Evolutionary conservation across 169 alveolate species (phyloP).

Genomic region (Eimeria brunetti): DNA sequence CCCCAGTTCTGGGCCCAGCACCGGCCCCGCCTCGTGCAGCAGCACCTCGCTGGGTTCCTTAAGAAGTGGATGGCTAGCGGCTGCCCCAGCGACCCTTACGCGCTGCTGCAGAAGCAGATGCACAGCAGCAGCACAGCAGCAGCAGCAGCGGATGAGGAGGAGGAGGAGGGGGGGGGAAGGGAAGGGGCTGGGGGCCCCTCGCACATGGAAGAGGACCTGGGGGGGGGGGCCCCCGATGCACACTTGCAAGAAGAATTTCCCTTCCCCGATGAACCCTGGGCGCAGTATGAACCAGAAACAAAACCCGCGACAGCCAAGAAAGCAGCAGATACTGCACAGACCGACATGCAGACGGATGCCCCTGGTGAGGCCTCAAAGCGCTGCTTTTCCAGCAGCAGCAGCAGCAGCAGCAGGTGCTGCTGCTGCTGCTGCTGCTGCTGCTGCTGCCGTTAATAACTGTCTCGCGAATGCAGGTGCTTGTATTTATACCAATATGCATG

Average conservation of each 20-base stretch:
- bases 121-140: neutral
- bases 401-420: neutral
- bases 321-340: neutral
- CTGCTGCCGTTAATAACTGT: neutral
- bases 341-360: neutral
- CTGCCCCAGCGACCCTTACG: slow-evolving; percentile 9
- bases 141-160: neutral
- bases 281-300: neutral
- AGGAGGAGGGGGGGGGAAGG: too few species aligned
- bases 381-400: neutral
- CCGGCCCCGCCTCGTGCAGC: slow-evolving; percentile 35
- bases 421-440: neutral
- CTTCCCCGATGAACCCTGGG: neutral
- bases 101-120: neutral
- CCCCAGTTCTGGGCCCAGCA: slow-evolving; percentile 6
- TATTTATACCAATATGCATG: neutral
- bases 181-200: neutral
- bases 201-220: neutral
- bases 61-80: slow-evolving; percentile 12
- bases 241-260: neutral
- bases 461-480: neutral
- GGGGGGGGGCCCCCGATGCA: neutral
- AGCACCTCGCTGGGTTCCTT: slow-evolving; percentile 7
- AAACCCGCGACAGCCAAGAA: neutral
- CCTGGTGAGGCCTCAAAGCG: neutral